Evolutionary conservation across 2,329 filamentous ascomycete species (phyloP).

Genomic region (Cadophora malorum): DNA sequence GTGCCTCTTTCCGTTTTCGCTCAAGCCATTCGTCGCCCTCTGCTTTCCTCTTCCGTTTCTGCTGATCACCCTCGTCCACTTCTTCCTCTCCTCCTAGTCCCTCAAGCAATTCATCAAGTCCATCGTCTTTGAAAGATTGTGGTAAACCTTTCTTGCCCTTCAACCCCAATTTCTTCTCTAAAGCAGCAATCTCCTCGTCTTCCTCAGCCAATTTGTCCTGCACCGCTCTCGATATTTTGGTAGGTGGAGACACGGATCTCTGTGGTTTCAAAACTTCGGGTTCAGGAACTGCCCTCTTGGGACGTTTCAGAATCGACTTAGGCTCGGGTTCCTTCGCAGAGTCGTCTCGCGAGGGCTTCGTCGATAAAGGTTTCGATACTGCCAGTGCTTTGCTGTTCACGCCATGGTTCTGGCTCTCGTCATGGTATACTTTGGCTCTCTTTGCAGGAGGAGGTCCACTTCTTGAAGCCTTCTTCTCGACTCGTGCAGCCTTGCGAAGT

Average conservation of each 20-base stretch:
- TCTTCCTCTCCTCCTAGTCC: conserved; percentile 60
- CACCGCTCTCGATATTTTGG: conserved; percentile 46
- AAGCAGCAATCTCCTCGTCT: conserved; percentile 83
- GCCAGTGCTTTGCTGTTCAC: conserved; percentile 7
- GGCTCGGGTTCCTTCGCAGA: conserved; percentile 27
- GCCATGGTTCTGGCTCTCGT: background rate
- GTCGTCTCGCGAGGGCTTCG: conserved; percentile 5
- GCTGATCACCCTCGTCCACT: conserved; percentile 52
- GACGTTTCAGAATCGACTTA: conserved; percentile 43
- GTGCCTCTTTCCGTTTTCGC: conserved; percentile 59
- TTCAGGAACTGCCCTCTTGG: conserved; percentile 35
- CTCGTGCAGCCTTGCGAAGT: conserved; percentile 43
- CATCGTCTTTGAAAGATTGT: conserved; percentile 80
- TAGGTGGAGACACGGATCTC: conserved; percentile 32
- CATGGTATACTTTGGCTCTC: conserved; percentile 37
- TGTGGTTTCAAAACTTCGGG: conserved; percentile 8
- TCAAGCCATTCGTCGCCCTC: conserved; percentile 67
- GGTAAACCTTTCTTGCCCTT: conserved; percentile 75
- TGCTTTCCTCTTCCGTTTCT: conserved; percentile 62
- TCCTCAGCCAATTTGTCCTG: conserved; percentile 76
- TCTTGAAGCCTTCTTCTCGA: conserved; percentile 41
- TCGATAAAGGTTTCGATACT: conserved; percentile 11
- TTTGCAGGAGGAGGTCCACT: conserved; percentile 40
- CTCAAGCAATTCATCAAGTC: conserved; percentile 78
- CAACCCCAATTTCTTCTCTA: conserved; percentile 88